These are phyloP conservation scores for Rhodotorula mucilaginosa DNA, from an alignment of 1,284 basidiomycete species.

Conservation along the genomic window DNA sequence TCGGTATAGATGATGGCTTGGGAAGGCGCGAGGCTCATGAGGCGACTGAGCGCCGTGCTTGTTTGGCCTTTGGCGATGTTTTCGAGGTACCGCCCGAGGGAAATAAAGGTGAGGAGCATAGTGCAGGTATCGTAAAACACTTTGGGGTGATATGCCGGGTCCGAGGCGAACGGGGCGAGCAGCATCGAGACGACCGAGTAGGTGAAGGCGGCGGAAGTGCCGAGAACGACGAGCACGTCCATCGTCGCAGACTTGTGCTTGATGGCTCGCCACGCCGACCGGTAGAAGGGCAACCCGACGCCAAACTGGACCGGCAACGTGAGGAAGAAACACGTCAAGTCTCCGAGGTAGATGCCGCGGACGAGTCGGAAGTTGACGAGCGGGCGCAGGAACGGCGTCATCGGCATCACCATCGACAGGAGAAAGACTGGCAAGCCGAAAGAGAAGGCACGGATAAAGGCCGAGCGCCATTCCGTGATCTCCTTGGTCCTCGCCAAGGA, in stretches of 20 bases:
- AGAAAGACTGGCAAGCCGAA: slow-evolving; percentile 94
- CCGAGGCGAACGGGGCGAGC: slow-evolving; percentile 61
- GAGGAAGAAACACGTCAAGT: slow-evolving; percentile 74
- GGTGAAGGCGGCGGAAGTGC: slow-evolving; percentile 87
- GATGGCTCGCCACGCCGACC: slow-evolving; percentile 82
- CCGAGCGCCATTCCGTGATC: slow-evolving; percentile 80
- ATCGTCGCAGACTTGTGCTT: slow-evolving; percentile 81
- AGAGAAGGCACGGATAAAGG: slow-evolving; percentile 69
- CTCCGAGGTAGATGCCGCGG: slow-evolving; percentile 74
- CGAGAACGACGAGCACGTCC: slow-evolving; percentile 93
- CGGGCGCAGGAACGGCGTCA: slow-evolving; percentile 61
- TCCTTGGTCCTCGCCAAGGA: slow-evolving; percentile 90
- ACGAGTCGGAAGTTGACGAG: slow-evolving; percentile 58
- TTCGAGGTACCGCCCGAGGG: slow-evolving; percentile 90
- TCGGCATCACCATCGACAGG: slow-evolving; percentile 81
- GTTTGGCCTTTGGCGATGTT: slow-evolving; percentile 97
- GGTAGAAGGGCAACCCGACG: slow-evolving; percentile 83
- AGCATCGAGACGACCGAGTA: slow-evolving; percentile 79
- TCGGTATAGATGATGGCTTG: slow-evolving; percentile 94
- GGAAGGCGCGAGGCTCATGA: slow-evolving; percentile 90
- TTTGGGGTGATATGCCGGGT: slow-evolving; percentile 70
- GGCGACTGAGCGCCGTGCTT: slow-evolving; percentile 89
- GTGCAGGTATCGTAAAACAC: slow-evolving; percentile 98
- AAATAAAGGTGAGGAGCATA: slow-evolving; percentile 97
- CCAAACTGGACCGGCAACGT: slow-evolving; percentile 93